Evolutionary conservation across 2,329 filamentous ascomycete species (phyloP), one percentile per base, ranked within the genome.

Genomic region (Diaporthe caulivora): DNA sequence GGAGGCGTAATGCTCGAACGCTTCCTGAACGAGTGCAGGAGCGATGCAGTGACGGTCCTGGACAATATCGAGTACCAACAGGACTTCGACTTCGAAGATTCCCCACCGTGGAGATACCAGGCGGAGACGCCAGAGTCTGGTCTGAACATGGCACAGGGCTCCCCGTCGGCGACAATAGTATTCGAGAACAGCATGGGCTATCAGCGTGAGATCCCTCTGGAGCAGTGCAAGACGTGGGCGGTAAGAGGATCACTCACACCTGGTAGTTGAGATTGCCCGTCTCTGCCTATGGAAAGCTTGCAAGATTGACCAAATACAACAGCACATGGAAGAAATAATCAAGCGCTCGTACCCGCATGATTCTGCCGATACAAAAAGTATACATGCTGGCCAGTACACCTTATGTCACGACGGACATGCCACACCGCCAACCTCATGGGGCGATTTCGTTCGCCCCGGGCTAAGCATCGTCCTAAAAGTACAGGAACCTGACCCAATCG

Each of bases 311-410:
- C 17, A 8, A 21, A 15, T 8, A 9, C 8, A 21, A 34, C 18
- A 72, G 70, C 11, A 72, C 3, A 67, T 72, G 49, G 5, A 42
- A 7, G 60, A 72, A 18, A 57, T 72, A 18, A 54, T 67, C 58
- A 55, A 57, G 13, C 13, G 24, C 47, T 57, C 58, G 8, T 72
- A 47, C 15, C 54, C 37, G 10, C 5, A 40, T 15, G 53, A 47
- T 34, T 47, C 49, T 2, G 47, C n/a, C 1, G 15, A 67, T 6
- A 54, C 1, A 13, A 26, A 42, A 34, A 31, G 29, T 9, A 47
- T 72, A 11, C 24, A 49, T 15, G 24, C 58, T 2, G 60, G 60
- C 8, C 51, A 34, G 24, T 72, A 60, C 42, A 26, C 55, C 7
- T 13, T 72, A 31, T 31, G 37, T 13, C 31, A 54, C 49, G 53